Conservation (phyloP, 2,329 filamentous ascomycete species). For the Pyrenochaeta sp. region DNA sequence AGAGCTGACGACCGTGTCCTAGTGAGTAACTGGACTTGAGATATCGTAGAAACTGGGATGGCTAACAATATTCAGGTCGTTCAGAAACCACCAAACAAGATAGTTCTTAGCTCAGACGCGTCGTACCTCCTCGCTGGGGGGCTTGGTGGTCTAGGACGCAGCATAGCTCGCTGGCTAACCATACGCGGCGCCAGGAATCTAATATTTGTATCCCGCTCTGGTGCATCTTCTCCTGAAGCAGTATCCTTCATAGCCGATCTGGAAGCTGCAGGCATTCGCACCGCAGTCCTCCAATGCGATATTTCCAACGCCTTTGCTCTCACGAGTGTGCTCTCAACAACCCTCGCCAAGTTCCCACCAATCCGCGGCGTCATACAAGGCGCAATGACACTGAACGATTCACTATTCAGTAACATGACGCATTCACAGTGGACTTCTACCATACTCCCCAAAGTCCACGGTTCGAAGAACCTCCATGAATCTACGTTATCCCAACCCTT, state of each 20-base stretch:
- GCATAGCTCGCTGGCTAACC: conserved; percentile 22
- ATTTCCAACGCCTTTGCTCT: conserved; percentile 10
- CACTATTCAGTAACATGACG: conserved; percentile 22
- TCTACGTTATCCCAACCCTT: conserved; percentile 5
- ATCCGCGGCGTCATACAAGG: conserved; percentile 25
- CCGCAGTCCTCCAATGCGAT: conserved; percentile 15
- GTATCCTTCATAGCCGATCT: conserved; percentile 11
- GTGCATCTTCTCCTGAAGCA: conserved; percentile 1
- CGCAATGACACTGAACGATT: conserved; percentile 27
- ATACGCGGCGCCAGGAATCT: conserved; percentile 20
- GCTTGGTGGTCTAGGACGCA: conserved; percentile 28
- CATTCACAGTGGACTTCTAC: conserved; percentile 14
- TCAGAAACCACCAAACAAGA: conserved; percentile 1
- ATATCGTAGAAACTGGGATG: neutral
- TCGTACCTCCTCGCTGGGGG: conserved; percentile 31
- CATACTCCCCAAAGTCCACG: conserved; percentile 42
- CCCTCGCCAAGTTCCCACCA: conserved; percentile 8
- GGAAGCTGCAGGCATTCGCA: neutral
- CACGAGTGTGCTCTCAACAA: neutral
- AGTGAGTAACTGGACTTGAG: conserved; percentile 1
- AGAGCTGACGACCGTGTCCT: conserved; percentile 8
- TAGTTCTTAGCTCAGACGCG: conserved; percentile 7
- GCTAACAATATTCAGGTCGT: conserved; percentile 9
- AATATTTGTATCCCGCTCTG: conserved; percentile 27
- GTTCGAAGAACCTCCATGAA: conserved; percentile 41